Evolutionary conservation across 495 filamentous ascomycete genomes (phyloP), one percentile per base, ranked within the genome.

Genomic region (Podospora comata): DNA sequence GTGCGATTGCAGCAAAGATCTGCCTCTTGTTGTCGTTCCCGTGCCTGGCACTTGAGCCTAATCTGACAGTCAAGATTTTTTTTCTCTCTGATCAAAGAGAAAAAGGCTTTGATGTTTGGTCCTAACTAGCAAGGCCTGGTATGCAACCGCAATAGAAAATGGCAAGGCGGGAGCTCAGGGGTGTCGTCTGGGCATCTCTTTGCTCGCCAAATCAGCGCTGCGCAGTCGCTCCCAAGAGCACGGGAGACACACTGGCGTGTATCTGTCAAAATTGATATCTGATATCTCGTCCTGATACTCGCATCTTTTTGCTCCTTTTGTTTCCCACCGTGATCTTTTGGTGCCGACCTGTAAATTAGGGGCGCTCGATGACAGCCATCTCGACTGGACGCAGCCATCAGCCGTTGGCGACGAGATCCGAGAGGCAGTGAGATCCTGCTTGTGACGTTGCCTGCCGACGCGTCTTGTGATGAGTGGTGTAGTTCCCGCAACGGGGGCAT

Each of bases 1-100:
- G 23, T 26, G n/a, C 55, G 55, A 26, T 58, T 58, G 55, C 55
- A 58, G 19, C 55, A 58, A 58, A 58, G 55, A 58, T 58, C 55
- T 26, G 18, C 55, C 9, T 39, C 34, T 11, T 39, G 34, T 11
- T 39, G 34, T 39, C 54, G 54, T 58, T 19, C 55, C 55, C 23
- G 55, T 58, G 55, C 55, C 19, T 58, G 55, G 23, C 55, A 2
- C 3, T 4, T 20, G 18, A 58, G n/a, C 19, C 23, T 26, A 20
- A 58, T 58, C 55, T 20, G 13, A 7, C 39, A 48, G 39, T 48
- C 13, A 11, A 48, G 30, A 20, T 58, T 18, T 57, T 57, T 57
- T 57, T 0, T 58, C 23, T 26, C 19, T 15, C 54, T 2, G 55
- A 58, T 58, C 55, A 56, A 58, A 58, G 23, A 58, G 18, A 20